These are phyloP conservation scores for Lipomyces japonicus DNA, from an alignment of 805 yeast species.

Conservation along the genomic window DNA sequence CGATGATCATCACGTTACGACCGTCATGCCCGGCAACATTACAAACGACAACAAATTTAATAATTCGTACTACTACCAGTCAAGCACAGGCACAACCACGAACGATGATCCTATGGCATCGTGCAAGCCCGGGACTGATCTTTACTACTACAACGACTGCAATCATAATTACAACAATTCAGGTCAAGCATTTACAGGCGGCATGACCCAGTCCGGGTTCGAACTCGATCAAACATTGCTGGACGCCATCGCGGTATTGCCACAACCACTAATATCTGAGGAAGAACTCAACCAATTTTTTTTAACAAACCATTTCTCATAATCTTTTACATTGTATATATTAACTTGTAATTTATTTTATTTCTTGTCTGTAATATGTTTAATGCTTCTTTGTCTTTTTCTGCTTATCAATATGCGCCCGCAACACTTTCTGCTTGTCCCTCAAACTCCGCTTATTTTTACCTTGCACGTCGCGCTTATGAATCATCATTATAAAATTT, in stretches of 20 bases:
- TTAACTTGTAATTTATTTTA: too few species aligned
- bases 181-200: too few species aligned
- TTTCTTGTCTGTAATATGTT: too few species aligned
- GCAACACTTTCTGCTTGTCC: slow-evolving; percentile 80
- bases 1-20: too few species aligned
- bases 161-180: too few species aligned
- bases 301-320: too few species aligned
- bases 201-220: too few species aligned
- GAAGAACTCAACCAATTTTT: neutral
- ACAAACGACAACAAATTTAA: neutral
- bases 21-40: neutral
- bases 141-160: neutral
- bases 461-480: slow-evolving; percentile 90
- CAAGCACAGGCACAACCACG: neutral
- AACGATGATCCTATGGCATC: neutral
- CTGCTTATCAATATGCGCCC: slow-evolving; percentile 85
- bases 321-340: too few species aligned
- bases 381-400: slow-evolving; percentile 51
- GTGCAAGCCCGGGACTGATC: too few species aligned
- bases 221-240: neutral
- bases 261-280: slow-evolving; percentile 1
- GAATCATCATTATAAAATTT: slow-evolving; percentile 99
- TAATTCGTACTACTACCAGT: neutral
- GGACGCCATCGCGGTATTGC: neutral
- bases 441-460: slow-evolving; percentile 84